Base-by-base conservation (phyloP, 2,329 filamentous ascomycete genomes). In the Didymosphaeria variabile region DNA sequence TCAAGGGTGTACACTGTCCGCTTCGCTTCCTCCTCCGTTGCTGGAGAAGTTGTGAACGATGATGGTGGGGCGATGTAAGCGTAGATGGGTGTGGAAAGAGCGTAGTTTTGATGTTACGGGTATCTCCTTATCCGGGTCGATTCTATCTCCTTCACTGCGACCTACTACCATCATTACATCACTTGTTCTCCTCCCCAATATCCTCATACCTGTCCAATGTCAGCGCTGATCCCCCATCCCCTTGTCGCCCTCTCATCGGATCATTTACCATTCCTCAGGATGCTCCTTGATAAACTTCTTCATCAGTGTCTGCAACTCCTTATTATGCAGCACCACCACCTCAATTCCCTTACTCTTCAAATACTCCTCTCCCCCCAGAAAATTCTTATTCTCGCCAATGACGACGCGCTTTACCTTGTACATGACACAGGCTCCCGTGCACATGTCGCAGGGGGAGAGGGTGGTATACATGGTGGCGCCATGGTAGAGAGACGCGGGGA, bases 391-490 rank as follows among this genome's bases (percentile, higher is more conserved):
- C 81, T 94, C 91, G 34, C 76, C 91, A 67, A 94, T 87, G 32
- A 94, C 90, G 3, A 93, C 90, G 23, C 91, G 85, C 50, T 85
- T 83, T 60, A 94, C 85, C 70, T 90, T 90, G 82, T 93, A 94
- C 61, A 93, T 83, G 61, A 94, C 81, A 71, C 90, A 93, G 2
- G 91, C 90, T 9, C 91, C 91, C 4, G 91, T 92, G 77, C 89
- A 94, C 91, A 93, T 93, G 72, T 92, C 90, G 76, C 91, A 94
- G 0, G 91, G 91, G 2, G 89, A 91, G 7, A 94, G 81, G 0
- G 91, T 93, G 2, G 91, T 94, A 79, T 91, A 94, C 90, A 94
- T 93, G n/a, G 90, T 93, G 38, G 89, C 86, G 32, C 88, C 88
- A 66, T 84, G 84, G 77, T 93, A 93, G 6, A 85, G 85, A 1